Conservation (phyloP, 169 alveolate species). For the Cardiosporidium cionae region DNA sequence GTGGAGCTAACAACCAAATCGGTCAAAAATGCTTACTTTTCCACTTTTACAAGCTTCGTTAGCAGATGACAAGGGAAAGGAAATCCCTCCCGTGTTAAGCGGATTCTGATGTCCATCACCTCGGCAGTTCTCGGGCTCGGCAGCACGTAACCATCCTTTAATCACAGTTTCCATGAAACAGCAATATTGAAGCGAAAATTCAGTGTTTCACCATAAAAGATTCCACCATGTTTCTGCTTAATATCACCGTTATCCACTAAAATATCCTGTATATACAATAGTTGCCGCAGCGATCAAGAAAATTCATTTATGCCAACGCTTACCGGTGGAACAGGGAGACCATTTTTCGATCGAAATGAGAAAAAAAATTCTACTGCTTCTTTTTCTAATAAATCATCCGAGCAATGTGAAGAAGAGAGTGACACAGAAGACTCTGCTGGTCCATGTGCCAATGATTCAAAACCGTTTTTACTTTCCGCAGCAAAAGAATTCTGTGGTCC, state of each 20-base stretch:
- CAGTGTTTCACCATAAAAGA: neutral
- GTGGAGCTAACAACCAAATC: no score
- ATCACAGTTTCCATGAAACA: no score
- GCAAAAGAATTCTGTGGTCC: conserved; percentile 12
- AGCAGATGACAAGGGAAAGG: neutral
- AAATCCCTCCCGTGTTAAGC: neutral
- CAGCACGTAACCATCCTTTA: neutral
- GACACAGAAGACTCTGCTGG: conserved; percentile 10
- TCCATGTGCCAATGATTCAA: conserved; percentile 16
- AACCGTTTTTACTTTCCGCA: neutral
- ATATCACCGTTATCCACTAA: neutral
- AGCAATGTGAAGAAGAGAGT: neutral
- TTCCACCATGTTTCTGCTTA: neutral
- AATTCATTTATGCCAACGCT: no score
- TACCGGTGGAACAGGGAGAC: no score
- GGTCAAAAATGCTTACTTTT: no score
- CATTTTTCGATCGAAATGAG: no score
- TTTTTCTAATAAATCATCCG: no score
- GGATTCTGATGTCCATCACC: neutral
- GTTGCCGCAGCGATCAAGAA: no score
- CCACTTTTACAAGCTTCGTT: neutral
- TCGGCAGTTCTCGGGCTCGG: neutral
- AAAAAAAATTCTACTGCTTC: no score
- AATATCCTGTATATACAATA: neutral
- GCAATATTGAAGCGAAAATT: no score